A percentile compares a stretch with the other conserved stretches of the same genome.
Conservation (phyloP, 257 asterid genomes). For the Fraxinus anomala region DNA sequence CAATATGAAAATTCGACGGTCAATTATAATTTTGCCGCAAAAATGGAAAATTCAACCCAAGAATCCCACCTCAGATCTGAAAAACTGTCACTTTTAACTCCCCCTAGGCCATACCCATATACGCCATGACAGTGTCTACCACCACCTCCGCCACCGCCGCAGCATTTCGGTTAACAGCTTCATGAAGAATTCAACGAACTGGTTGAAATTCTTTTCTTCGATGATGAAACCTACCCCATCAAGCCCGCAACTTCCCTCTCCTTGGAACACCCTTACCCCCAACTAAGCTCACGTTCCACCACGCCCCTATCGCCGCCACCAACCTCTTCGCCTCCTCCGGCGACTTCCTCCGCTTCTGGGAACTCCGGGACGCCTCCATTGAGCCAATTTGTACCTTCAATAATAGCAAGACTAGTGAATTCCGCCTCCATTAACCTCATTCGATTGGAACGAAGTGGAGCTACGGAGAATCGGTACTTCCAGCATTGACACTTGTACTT, state of each 20-base stretch:
- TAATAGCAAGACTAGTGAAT: slow-evolving; percentile 68
- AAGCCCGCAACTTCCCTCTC: slow-evolving; percentile 54
- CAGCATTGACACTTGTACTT: slow-evolving; percentile 76
- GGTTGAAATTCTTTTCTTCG: slow-evolving; percentile 69
- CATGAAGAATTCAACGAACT: slow-evolving; percentile 67
- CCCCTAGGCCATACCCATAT: slow-evolving; percentile 47
- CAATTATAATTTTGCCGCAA: neutral
- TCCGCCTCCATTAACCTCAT: slow-evolving; percentile 78
- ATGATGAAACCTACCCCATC: slow-evolving; percentile 53
- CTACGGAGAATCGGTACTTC: slow-evolving; percentile 78
- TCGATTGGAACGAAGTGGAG: slow-evolving; percentile 87
- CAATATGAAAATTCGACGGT: neutral
- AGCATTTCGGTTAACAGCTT: slow-evolving; percentile 71
- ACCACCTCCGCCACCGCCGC: slow-evolving; percentile 58
- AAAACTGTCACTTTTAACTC: slow-evolving; percentile 49
- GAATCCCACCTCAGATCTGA: slow-evolving; percentile 45
- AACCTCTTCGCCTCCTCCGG: slow-evolving; percentile 82
- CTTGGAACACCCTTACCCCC: slow-evolving; percentile 81
- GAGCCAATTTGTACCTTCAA: slow-evolving; percentile 51
- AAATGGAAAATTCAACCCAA: slow-evolving; percentile 53
- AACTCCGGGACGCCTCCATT: slow-evolving; percentile 52
- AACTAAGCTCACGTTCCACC: slow-evolving; percentile 76
- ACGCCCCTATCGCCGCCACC: slow-evolving; percentile 48
- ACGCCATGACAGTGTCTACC: slow-evolving; percentile 50
- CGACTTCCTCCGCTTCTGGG: slow-evolving; percentile 86